Conservation (phyloP, 2,329 filamentous ascomycete genomes). For the Fusarium illudens region DNA sequence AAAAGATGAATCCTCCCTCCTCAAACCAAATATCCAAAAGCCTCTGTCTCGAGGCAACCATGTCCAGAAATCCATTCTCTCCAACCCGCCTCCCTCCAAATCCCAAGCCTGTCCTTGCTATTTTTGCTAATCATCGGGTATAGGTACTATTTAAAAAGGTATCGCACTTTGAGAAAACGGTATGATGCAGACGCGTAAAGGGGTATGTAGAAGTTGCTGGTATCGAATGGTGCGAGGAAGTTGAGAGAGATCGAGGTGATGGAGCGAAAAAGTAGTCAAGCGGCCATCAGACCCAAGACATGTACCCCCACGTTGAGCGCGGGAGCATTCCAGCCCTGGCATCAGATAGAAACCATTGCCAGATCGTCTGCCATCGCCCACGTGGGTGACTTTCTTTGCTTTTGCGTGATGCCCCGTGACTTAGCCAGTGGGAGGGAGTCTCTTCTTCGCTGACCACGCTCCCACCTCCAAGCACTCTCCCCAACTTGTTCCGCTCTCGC, state of each 20-base stretch:
- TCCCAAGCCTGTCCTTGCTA: constrained; percentile 17
- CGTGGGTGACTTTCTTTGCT: constrained; percentile 21
- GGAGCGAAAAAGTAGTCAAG: neutral
- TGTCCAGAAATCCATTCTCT: constrained; percentile 2
- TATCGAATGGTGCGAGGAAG: neutral
- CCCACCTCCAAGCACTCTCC: constrained; percentile 88
- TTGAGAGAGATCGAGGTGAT: neutral
- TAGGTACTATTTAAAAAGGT: constrained; percentile 79
- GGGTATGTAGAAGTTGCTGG: constrained; percentile 12
- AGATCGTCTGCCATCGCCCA: constrained; percentile 8
- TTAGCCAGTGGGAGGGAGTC: constrained; percentile 8
- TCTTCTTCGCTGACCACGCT: constrained; percentile 89
- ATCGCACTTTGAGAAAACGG: constrained; percentile 82
- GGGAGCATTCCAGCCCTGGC: constrained; percentile 16
- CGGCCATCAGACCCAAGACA: neutral
- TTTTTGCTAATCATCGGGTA: constrained; percentile 42
- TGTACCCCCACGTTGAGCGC: neutral
- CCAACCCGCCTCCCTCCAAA: neutral
- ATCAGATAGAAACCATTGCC: constrained; percentile 22
- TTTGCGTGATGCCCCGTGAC: constrained; percentile 16
- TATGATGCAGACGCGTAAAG: constrained; percentile 64
- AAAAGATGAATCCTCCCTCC: neutral
- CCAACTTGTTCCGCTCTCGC: constrained; percentile 79
- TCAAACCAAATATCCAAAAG: constrained; percentile 7
- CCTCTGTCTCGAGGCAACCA: constrained; percentile 7